A percentile compares a stretch with the other conserved stretches of the same genome.
phyloP scores from a whole-genome alignment of 192 early-diverging fungal genomes.

The Coemansia sp. region DNA sequence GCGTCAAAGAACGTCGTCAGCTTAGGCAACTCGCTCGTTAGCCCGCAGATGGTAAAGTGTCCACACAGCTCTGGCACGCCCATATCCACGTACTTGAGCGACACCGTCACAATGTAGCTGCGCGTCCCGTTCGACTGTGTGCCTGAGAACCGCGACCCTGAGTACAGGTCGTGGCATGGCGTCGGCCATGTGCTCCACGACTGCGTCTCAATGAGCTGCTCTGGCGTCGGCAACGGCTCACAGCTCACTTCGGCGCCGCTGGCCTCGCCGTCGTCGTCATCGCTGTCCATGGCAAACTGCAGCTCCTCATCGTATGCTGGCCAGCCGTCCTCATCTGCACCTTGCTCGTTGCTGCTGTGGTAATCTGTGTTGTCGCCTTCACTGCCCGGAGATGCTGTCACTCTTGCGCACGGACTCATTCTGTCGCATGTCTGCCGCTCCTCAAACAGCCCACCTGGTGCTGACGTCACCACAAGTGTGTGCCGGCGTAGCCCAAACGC shows the following conservation, averaged over 20 bases:
- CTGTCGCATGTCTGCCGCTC: neutral
- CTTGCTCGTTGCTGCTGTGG: neutral
- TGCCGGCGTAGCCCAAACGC: conserved; percentile 8
- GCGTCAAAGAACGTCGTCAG: conserved; percentile 76
- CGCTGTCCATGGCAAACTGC: conserved; percentile 6
- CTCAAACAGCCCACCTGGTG: neutral
- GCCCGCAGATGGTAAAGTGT: conserved; percentile 70
- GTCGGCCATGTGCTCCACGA: conserved; percentile 54
- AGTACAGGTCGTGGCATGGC: conserved; percentile 51
- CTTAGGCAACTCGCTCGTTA: conserved; percentile 66
- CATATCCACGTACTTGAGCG: conserved; percentile 61
- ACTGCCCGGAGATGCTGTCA: neutral
- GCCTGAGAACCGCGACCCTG: conserved; percentile 48
- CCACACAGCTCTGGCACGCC: conserved; percentile 65
- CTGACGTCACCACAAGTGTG: conserved; percentile 2
- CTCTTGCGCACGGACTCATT: neutral
- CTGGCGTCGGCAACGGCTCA: conserved; percentile 45
- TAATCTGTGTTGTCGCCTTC: neutral
- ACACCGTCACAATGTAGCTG: conserved; percentile 41
- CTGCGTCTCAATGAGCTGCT: conserved; percentile 51
- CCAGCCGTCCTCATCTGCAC: neutral
- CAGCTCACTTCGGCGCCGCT: conserved; percentile 21
- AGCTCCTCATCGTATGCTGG: neutral
- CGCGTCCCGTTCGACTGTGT: conserved; percentile 48
- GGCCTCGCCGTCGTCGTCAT: neutral